phyloP scores from a whole-genome alignment of 2,329 filamentous ascomycete species.

The Hysterium pulicare region DNA sequence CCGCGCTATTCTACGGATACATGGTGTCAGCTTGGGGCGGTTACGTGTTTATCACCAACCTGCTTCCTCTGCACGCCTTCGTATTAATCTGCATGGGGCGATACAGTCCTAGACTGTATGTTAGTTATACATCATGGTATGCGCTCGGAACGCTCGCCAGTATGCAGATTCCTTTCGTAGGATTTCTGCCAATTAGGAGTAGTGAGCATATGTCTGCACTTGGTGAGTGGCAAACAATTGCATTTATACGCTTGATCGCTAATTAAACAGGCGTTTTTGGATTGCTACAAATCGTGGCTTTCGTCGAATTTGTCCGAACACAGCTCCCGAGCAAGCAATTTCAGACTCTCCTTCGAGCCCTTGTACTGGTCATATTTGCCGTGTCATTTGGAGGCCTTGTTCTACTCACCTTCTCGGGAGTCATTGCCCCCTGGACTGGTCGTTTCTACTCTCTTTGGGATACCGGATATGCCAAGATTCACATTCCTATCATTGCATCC shows the following conservation, averaged over 20 bases:
- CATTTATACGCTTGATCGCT: constrained; percentile 13
- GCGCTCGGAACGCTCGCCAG: constrained; percentile 91
- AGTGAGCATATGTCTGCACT: constrained; percentile 98
- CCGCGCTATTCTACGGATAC: constrained; percentile 97
- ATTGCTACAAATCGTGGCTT: constrained; percentile 86
- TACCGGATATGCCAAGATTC: constrained; percentile 96
- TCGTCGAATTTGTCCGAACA: constrained; percentile 85
- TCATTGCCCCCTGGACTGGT: constrained; percentile 95
- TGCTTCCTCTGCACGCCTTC: constrained; percentile 90
- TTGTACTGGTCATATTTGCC: constrained; percentile 71
- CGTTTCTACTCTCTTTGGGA: constrained; percentile 99
- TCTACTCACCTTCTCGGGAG: constrained; percentile 76
- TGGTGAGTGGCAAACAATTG: constrained; percentile 67
- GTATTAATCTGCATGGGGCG: constrained; percentile 95
- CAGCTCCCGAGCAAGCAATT: constrained; percentile 91
- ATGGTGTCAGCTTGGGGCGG: constrained; percentile 99
- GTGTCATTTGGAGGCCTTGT: constrained; percentile 75
- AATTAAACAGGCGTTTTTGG: constrained; percentile 76
- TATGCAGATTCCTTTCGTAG: constrained; percentile 99
- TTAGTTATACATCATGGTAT: constrained; percentile 98
- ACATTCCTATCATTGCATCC: constrained; percentile 99
- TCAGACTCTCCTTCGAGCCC: constrained; percentile 77
- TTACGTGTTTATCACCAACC: constrained; percentile 98
- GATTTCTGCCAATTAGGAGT: constrained; percentile 91
- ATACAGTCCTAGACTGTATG: constrained; percentile 90